A percentile compares a stretch with the other conserved stretches of the same genome.
Evolutionary conservation across 2,329 filamentous ascomycete species (phyloP).

Genomic region (Talaromyces pinophilus): DNA sequence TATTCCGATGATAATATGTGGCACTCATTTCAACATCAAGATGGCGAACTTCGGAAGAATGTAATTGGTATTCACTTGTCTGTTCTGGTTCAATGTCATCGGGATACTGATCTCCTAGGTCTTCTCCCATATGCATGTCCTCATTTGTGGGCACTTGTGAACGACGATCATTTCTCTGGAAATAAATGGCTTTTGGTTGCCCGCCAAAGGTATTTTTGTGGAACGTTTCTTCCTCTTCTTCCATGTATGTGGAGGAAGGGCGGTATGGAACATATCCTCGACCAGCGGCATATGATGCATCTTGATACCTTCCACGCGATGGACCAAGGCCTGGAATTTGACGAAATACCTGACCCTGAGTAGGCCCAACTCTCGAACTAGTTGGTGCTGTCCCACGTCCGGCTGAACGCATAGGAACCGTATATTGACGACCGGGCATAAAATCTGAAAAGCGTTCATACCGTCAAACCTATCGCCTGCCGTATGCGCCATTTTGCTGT

Average conservation of each 20-base stretch:
- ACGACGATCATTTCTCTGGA: neutral
- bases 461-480: too few species aligned
- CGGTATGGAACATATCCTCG: neutral
- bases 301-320: too few species aligned
- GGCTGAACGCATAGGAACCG: too few species aligned
- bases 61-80: neutral
- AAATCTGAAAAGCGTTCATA: too few species aligned
- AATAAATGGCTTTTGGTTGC: too few species aligned
- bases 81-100: neutral
- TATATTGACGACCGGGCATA: too few species aligned
- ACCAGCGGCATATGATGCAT: neutral
- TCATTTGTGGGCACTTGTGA: neutral
- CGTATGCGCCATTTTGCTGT: too few species aligned
- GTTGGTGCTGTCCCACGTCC: too few species aligned
- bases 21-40: neutral
- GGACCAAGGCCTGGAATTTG: too few species aligned
- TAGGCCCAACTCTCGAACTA: too few species aligned
- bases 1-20: neutral
- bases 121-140: neutral
- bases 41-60: neutral
- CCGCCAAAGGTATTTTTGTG: too few species aligned
- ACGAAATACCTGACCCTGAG: too few species aligned
- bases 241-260: neutral
- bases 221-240: neutral
- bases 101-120: neutral